These are phyloP conservation scores for Calonectria pteridis DNA, from an alignment of 2,329 filamentous ascomycete genomes.

Conservation along the genomic window DNA sequence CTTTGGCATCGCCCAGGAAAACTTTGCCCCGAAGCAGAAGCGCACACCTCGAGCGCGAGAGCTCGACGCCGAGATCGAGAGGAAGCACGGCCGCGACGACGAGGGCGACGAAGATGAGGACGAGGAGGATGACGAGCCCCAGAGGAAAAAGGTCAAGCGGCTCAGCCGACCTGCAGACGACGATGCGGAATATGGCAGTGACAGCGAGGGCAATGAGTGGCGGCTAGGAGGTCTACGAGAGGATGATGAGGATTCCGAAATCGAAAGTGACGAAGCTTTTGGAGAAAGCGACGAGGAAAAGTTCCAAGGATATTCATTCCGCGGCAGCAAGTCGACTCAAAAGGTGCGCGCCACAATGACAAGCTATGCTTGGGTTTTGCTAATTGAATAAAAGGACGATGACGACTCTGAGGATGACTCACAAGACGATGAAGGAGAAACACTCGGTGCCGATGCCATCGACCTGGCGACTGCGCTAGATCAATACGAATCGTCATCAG, in stretches of 20 bases:
- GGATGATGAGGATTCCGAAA: conserved; percentile 73
- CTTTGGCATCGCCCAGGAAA: conserved; percentile 68
- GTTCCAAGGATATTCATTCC: conserved; percentile 79
- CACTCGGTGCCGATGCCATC: conserved; percentile 70
- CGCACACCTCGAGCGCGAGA: conserved; percentile 64
- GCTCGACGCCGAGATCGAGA: conserved; percentile 61
- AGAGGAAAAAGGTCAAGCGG: conserved; percentile 57
- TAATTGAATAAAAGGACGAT: conserved; percentile 55
- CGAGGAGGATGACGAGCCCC: conserved; percentile 62
- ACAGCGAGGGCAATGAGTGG: conserved; percentile 90
- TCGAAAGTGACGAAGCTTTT: conserved; percentile 83
- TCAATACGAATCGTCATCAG: conserved; percentile 63
- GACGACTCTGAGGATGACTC: conserved; percentile 70
- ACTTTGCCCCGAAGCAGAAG: conserved; percentile 62
- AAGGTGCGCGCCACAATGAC: conserved; percentile 38
- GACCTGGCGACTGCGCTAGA: conserved; percentile 70
- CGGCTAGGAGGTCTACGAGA: conserved; percentile 73
- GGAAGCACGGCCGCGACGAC: conserved; percentile 59
- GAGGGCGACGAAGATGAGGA: conserved; percentile 65
- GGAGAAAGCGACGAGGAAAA: conserved; percentile 88
- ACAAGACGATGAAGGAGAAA: conserved; percentile 67
- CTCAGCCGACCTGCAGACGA: conserved; percentile 58
- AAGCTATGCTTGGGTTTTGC: neutral
- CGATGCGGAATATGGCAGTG: conserved; percentile 80
- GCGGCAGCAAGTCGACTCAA: conserved; percentile 58